Percentiles rank a stretch among this genome's conserved stretches.
phyloP scores from a whole-genome alignment of 768 basidiomycete species.

The Kwoniella sp. region DNA sequence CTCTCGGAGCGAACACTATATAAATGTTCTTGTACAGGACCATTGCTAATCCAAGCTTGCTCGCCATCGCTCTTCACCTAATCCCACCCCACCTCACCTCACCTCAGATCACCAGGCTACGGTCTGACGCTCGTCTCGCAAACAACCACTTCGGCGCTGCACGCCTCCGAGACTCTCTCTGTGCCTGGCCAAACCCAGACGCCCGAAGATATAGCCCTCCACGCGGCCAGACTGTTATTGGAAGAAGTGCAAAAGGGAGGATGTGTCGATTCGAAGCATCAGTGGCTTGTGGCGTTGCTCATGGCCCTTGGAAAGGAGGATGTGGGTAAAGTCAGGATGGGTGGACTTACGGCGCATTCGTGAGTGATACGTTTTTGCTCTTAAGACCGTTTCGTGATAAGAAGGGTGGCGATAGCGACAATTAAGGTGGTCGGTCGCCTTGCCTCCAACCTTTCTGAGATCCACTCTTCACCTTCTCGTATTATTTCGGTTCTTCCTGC shows the following conservation, averaged over 20 bases:
- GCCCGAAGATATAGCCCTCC: slow-evolving; percentile 88
- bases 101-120: slow-evolving; percentile 85
- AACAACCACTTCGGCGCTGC: slow-evolving; percentile 84
- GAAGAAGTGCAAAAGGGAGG: slow-evolving; percentile 79
- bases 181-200: slow-evolving; percentile 65
- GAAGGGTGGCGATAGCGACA: too few relatives aligned
- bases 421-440: too few relatives aligned
- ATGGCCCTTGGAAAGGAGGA: slow-evolving; percentile 99
- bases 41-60: neutral
- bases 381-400: slow-evolving; percentile 41
- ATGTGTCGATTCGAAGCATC: slow-evolving; percentile 87
- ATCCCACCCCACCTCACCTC: too few relatives aligned
- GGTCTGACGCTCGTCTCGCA: slow-evolving; percentile 87
- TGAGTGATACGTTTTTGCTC: slow-evolving; percentile 57
- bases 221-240: slow-evolving; percentile 76
- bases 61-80: neutral
- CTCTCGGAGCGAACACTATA: too few relatives aligned
- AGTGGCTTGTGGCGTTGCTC: slow-evolving; percentile 78
- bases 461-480: too few relatives aligned
- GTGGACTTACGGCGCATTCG: slow-evolving; percentile 79
- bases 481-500: too few relatives aligned
- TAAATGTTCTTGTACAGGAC: neutral
- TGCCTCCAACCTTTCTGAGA: too few relatives aligned
- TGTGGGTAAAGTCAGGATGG: slow-evolving; percentile 85
- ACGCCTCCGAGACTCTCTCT: slow-evolving; percentile 84